Evolutionary conservation across 352 stramenopile genomes (phyloP), one percentile per base, ranked within the genome.

Genomic region (Phytophthora constricta): DNA sequence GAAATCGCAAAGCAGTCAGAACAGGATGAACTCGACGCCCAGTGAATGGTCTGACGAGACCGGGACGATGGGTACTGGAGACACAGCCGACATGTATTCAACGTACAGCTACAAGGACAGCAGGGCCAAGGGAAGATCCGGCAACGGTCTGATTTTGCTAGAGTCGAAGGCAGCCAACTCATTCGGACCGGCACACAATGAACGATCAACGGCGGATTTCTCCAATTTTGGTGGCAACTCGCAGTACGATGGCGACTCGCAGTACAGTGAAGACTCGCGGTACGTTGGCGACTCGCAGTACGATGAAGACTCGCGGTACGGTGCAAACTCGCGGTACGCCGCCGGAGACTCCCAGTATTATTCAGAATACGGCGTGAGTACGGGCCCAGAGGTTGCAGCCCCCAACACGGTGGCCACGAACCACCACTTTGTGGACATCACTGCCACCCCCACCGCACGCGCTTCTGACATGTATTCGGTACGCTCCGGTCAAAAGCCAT

Each of bases 151-250:
- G 20, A 67, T 74, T 41, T 7, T 80, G 27, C 57, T 63, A 8
- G 64, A 70, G 20, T 67, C 77, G 33, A 52, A 68, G 22, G 37
- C 52, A 11, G 80, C 54, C 39, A 74, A 57, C 22, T 65, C 68
- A 2, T 72, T 70, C 28, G 47, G 45, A n/a, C 58, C 64, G 1
- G 62, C 14, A 2, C 51, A 69, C 39, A 27, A 47, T 16, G 62
- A 72, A 19, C 65, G 65, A 20, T 66, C 67, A 8, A 80, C 65
- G 0, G 62, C 65, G 9, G 76, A 84, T 46, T 85, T 84, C 41
- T 71, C 65, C 0, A 65, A 59, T 13, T 74, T 52, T 20, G 69
- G 59, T 11, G 58, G 26, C 0, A 11, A 69, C 1, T 42, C 46
- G 0, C 19, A 70, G 19, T 74, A 66, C 22, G 50, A 48, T 9